Evolutionary conservation across 805 yeast genomes (phyloP), one percentile per base, ranked within the genome.

Genomic region (Cyberlindnera mycetangii): DNA sequence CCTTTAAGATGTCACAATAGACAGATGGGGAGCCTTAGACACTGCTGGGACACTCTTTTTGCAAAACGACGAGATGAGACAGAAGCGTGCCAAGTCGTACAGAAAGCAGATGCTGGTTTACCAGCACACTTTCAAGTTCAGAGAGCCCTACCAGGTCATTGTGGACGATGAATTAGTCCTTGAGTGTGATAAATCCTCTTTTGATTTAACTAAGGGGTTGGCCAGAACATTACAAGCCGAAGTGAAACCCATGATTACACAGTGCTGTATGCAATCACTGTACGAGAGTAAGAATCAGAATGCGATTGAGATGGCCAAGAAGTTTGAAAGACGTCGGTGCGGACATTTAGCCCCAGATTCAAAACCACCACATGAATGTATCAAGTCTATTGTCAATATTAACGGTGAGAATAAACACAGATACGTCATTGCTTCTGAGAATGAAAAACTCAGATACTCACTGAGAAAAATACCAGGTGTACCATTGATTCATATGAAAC

Each of bases 21-120:
- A 24, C 28, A 24, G 11, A 24, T 9, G 28, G 12, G 28, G 28
- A 24, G 28, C 8, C 28, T 24, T 8, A 8, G 28, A 12, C 11
- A 9, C 28, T 9, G 28, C 8, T 8, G 8, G 28, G 12, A 12
- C 28, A 16, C 32, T 25, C n/a, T 25, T n/a, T n/a, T 7, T n/a
- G 14, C 5, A 19, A 9, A 18, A 15, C 8, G 10, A 92, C 24
- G 27, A 28, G n/a, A 92, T 92, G 99, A 89, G 95, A 74, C 97
- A 92, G 69, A 92, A 90, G 67, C 77, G 99, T 67, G 96, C 97
- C 42, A 92, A 92, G 66, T 74, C 93, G 1, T 93, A 93, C 67
- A 82, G 92, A 64, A 92, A 92, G 72, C 96, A 88, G 64, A 85
- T 93, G 86, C 79, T 83, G 53, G 83, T 87, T 44, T 85, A 89